Conservation (phyloP, 768 basidiomycete species). For the Sporobolomyces roseus region DNA sequence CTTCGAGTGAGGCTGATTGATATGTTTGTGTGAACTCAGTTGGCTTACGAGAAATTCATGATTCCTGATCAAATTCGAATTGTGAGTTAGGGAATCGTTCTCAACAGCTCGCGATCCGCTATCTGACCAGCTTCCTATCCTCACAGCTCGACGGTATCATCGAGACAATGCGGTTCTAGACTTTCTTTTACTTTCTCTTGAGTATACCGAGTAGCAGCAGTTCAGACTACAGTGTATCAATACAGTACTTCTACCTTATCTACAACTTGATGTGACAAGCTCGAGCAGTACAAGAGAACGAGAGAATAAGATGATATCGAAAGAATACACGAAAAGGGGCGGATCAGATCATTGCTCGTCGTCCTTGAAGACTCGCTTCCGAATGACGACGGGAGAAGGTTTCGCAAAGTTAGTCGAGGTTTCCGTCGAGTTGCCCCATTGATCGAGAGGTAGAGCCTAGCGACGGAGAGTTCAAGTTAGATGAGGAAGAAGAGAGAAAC, state of each 20-base stretch:
- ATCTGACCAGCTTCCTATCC: no score
- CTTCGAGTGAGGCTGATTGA: not conserved
- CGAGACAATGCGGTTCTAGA: constrained; percentile 37
- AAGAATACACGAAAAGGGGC: not conserved
- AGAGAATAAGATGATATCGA: not conserved
- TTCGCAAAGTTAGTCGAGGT: constrained; percentile 6
- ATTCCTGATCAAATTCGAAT: constrained; percentile 81
- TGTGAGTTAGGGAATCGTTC: constrained; percentile 10
- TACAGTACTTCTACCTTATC: no score
- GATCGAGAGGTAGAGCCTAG: constrained; percentile 15
- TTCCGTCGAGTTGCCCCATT: constrained; percentile 28
- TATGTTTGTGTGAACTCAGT: no score
- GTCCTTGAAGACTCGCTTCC: constrained; percentile 25
- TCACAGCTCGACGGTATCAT: constrained; percentile 37
- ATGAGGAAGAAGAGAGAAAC: not conserved
- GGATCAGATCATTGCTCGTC: constrained; percentile 9
- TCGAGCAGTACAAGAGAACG: no score
- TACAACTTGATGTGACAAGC: no score
- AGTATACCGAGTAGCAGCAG: not conserved
- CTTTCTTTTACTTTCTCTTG: not conserved
- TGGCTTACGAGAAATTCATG: constrained; percentile 88
- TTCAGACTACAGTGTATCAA: no score
- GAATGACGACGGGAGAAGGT: constrained; percentile 15
- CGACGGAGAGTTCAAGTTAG: no score
- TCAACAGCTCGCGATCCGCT: not conserved